Conservation (phyloP, 1,284 basidiomycete species). For the Malassezia caprae region DNA sequence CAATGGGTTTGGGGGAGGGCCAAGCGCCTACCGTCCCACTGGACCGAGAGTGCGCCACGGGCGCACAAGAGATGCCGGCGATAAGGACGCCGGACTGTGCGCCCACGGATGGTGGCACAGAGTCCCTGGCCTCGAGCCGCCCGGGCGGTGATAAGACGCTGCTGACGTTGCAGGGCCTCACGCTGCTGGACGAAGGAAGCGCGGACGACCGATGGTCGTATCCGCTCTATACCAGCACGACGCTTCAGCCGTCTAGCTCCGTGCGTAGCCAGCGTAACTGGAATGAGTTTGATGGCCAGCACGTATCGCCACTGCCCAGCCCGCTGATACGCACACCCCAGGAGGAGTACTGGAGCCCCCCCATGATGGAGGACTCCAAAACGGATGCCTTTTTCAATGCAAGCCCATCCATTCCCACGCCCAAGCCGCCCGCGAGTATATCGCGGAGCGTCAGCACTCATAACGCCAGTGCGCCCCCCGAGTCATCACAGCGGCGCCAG, state of each 20-base stretch:
- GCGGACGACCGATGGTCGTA: slow-evolving; percentile 1
- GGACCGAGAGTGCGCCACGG: background rate
- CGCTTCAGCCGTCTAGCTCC: slow-evolving; percentile 20
- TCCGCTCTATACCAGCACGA: background rate
- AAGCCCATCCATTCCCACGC: background rate
- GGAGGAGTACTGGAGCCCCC: background rate
- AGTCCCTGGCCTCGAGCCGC: background rate
- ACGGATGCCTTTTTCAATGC: slow-evolving; percentile 37
- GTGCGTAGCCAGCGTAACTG: slow-evolving; percentile 36
- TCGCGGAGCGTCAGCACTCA: slow-evolving; percentile 11
- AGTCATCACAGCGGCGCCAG: slow-evolving; percentile 5
- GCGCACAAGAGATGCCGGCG: background rate
- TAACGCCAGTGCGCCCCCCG: background rate
- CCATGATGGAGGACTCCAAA: slow-evolving; percentile 15
- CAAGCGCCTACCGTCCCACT: background rate
- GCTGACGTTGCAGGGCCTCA: background rate
- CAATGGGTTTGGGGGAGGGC: background rate
- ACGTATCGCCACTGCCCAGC: slow-evolving; percentile 39
- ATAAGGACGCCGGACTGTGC: background rate
- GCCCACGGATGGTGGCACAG: background rate
- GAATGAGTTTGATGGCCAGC: slow-evolving; percentile 42
- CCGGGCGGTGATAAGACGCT: background rate
- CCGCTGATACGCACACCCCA: slow-evolving; percentile 19
- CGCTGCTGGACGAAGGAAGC: background rate
- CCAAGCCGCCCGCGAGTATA: slow-evolving; percentile 9